Conservation (phyloP, 208 protist genomes). For the Wallacemonas rigidus region DNA sequence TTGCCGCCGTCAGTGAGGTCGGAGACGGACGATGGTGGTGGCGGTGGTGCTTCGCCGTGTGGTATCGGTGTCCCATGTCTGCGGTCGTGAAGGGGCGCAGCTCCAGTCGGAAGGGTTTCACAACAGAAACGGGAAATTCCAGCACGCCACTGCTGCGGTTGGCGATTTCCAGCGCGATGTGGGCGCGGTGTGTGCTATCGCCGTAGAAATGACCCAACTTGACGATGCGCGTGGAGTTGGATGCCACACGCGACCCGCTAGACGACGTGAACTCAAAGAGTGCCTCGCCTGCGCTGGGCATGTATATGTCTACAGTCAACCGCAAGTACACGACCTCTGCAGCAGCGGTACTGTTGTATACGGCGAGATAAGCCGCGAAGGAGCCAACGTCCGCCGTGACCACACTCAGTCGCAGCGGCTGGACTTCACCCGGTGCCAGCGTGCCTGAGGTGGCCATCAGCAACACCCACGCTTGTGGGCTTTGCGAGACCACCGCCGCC, state of each 20-base stretch:
- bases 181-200: constrained; percentile 44
- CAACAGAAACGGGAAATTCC: constrained; percentile 86
- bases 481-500: constrained; percentile 72
- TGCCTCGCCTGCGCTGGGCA: constrained; percentile 62
- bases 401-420: constrained; percentile 73
- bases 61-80: constrained; percentile 11
- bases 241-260: constrained; percentile 47
- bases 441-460: constrained; percentile 46
- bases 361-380: constrained; percentile 77
- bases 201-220: constrained; percentile 80
- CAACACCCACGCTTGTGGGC: constrained; percentile 78
- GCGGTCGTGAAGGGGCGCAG: constrained; percentile 43
- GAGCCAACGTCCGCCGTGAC: constrained; percentile 77
- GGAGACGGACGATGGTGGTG: constrained; percentile 24
- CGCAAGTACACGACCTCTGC: constrained; percentile 76
- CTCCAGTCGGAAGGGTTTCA: constrained; percentile 81
- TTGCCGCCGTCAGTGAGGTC: background rate
- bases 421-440: constrained; percentile 62
- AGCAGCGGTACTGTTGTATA: constrained; percentile 60
- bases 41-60: constrained; percentile 8
- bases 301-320: constrained; percentile 77
- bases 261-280: constrained; percentile 80
- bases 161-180: constrained; percentile 76
- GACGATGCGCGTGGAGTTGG: constrained; percentile 41
- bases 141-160: constrained; percentile 73